A percentile compares a stretch with the other conserved stretches of the same genome.
phyloP scores from a whole-genome alignment of 371 early-diverging fungal genomes.

The Blakeslea trispora region DNA sequence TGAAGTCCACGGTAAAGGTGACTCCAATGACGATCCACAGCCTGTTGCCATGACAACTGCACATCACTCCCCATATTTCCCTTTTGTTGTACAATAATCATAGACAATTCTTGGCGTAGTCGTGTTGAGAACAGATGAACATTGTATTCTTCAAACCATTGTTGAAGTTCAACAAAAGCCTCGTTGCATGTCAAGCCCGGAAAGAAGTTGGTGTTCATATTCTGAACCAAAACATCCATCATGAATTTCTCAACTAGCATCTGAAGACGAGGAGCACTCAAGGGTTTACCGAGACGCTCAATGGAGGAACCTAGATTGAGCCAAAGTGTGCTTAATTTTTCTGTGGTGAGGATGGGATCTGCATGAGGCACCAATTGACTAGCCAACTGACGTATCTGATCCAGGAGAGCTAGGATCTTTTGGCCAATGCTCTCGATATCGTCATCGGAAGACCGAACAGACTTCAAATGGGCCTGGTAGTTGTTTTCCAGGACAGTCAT shows the following conservation, averaged over 20 bases:
- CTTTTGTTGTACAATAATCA: conserved; percentile 22
- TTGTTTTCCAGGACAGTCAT: conserved; percentile 28
- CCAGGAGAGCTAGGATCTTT: conserved; percentile 9
- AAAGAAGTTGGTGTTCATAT: conserved; percentile 34
- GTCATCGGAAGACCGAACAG: conserved; percentile 44
- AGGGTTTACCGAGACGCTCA: conserved; percentile 33
- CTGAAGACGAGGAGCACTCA: conserved; percentile 23
- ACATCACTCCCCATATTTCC: conserved; percentile 3
- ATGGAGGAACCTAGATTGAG: conserved; percentile 39
- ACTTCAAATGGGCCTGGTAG: conserved; percentile 33
- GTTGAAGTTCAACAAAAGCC: conserved; percentile 17
- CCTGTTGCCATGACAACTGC: conserved; percentile 15
- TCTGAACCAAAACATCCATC: conserved; percentile 52
- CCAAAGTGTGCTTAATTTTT: conserved; percentile 41
- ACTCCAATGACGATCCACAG: conserved; percentile 32
- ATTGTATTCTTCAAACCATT: conserved; percentile 30
- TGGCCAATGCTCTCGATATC: conserved; percentile 26
- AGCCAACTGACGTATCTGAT: conserved; percentile 28
- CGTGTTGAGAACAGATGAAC: conserved; percentile 27
- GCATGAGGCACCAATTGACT: conserved; percentile 26
- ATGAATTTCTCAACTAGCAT: conserved; percentile 55
- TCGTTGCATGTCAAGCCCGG: conserved; percentile 30
- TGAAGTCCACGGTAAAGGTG: conserved; percentile 42
- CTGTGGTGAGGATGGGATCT: conserved; percentile 25
- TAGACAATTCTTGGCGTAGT: conserved; percentile 41